A percentile compares a stretch with the other conserved stretches of the same genome.
Conservation (phyloP, 192 early-diverging fungal genomes). For the Helicostylum pulchrum region DNA sequence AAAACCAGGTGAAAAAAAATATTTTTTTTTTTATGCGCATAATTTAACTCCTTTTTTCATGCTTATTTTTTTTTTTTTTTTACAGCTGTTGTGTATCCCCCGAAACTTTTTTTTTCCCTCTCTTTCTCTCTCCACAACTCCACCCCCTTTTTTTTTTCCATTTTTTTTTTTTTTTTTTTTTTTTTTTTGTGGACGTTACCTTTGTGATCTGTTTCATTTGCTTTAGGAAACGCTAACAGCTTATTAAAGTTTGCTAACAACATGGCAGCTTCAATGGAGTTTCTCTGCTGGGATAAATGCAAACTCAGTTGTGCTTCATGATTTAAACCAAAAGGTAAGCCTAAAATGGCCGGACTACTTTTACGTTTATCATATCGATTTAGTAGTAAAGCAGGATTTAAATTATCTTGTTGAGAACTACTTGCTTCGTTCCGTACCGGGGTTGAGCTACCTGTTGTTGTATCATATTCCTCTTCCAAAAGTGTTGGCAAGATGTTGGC, state of each 20-base stretch:
- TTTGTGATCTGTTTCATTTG: slow-evolving; percentile 12
- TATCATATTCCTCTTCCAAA: slow-evolving; percentile 7
- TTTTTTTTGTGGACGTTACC: slow-evolving; percentile 14
- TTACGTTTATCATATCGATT: slow-evolving; percentile 33
- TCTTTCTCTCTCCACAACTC: background rate
- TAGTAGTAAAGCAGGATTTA: slow-evolving; percentile 23
- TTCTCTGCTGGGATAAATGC: slow-evolving; percentile 34
- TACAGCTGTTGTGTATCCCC: background rate
- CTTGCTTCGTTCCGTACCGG: slow-evolving; percentile 6
- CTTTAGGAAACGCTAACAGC: slow-evolving; percentile 13
- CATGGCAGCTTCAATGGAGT: slow-evolving; percentile 41
- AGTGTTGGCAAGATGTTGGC: slow-evolving; percentile 12
- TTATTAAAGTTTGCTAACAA: slow-evolving; percentile 34
- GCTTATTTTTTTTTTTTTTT: slow-evolving; percentile 2
- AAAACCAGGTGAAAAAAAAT: background rate
- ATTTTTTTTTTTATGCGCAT: slow-evolving; percentile 23
- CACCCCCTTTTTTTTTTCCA: too few species aligned
- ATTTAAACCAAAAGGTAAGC: slow-evolving; percentile 22
- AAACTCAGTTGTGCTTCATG: slow-evolving; percentile 20
- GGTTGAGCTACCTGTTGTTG: background rate
- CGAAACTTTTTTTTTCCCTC: background rate
- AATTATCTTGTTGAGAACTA: background rate
- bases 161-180: slow-evolving; percentile 2
- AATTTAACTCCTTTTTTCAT: slow-evolving; percentile 7
- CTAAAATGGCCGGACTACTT: slow-evolving; percentile 35